phyloP scores from a whole-genome alignment of 805 yeast genomes.

The Yarrowia sp. region DNA sequence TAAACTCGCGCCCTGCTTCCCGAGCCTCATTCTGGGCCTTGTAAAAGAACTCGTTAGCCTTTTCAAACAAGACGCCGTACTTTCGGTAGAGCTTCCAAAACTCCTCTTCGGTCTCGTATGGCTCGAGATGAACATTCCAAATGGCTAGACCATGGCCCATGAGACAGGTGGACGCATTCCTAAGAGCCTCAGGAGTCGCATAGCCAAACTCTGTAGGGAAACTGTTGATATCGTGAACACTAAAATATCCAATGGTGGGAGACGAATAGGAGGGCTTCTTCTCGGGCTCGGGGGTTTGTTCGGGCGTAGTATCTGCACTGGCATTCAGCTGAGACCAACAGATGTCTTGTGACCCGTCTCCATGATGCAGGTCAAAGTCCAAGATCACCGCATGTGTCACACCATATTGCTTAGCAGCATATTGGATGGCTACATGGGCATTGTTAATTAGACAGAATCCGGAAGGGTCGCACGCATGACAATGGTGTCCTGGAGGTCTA shows the following conservation, averaged over 20 bases:
- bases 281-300: conserved; percentile 1
- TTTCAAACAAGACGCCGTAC: conserved; percentile 57
- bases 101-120: conserved; percentile 60
- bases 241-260: conserved; percentile 76
- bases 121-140: conserved; percentile 80
- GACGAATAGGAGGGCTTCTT: conserved; percentile 41
- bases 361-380: conserved; percentile 84
- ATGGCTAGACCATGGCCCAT: conserved; percentile 71
- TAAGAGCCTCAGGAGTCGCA: conserved; percentile 66
- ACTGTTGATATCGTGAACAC: conserved; percentile 80
- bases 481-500: conserved; percentile 86
- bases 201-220: conserved; percentile 79
- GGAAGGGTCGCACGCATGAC: conserved; percentile 77
- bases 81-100: conserved; percentile 60
- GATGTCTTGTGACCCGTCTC: conserved; percentile 85
- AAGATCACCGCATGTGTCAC: conserved; percentile 78
- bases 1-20: conserved; percentile 44
- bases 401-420: conserved; percentile 58
- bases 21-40: conserved; percentile 28
- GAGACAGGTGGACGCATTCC: conserved; percentile 74
- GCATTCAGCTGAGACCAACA: conserved; percentile 69
- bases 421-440: conserved; percentile 76
- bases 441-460: conserved; percentile 82
- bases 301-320: neutral
- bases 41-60: conserved; percentile 62